phyloP scores from a whole-genome alignment of 1,139 yeast genomes.

The Kurtzmaniella quercitrusa region DNA sequence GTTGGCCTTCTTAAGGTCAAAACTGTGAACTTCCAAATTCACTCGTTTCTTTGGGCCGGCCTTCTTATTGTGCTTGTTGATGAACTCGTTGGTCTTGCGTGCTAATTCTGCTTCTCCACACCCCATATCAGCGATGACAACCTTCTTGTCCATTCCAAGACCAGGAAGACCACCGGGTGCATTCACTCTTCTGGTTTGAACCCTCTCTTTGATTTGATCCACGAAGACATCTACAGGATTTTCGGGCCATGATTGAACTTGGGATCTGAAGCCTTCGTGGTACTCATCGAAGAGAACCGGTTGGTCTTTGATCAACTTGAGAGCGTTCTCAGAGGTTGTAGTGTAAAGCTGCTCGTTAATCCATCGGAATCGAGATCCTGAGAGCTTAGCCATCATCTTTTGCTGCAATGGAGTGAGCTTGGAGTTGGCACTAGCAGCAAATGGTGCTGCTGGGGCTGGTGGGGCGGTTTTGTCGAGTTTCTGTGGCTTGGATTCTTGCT shows the following conservation, averaged over 20 bases:
- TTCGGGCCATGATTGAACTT: slow-evolving; percentile 96
- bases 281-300: slow-evolving; percentile 91
- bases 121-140: slow-evolving; percentile 95
- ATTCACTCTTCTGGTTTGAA: slow-evolving; percentile 60
- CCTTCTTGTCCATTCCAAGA: slow-evolving; percentile 35
- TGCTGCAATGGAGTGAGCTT: slow-evolving; percentile 87
- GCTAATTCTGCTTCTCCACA: slow-evolving; percentile 96
- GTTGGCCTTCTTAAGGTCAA: slow-evolving; percentile 84
- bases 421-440: slow-evolving; percentile 14
- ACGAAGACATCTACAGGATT: slow-evolving; percentile 92
- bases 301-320: slow-evolving; percentile 66
- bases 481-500: not conserved
- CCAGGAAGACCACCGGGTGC: slow-evolving; percentile 97
- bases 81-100: slow-evolving; percentile 52
- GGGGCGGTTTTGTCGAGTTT: slow-evolving; percentile 1
- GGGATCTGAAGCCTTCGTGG: slow-evolving; percentile 91
- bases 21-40: slow-evolving; percentile 72
- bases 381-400: slow-evolving; percentile 90
- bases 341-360: slow-evolving; percentile 94
- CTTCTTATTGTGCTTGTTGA: slow-evolving; percentile 20
- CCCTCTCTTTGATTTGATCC: slow-evolving; percentile 58
- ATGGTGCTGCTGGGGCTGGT: slow-evolving; percentile 10
- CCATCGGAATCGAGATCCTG: slow-evolving; percentile 97
- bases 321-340: slow-evolving; percentile 71
- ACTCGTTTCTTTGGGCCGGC: slow-evolving; percentile 32